Conservation (phyloP, 441 rosid species). For the Flueggea neowawraea region DNA sequence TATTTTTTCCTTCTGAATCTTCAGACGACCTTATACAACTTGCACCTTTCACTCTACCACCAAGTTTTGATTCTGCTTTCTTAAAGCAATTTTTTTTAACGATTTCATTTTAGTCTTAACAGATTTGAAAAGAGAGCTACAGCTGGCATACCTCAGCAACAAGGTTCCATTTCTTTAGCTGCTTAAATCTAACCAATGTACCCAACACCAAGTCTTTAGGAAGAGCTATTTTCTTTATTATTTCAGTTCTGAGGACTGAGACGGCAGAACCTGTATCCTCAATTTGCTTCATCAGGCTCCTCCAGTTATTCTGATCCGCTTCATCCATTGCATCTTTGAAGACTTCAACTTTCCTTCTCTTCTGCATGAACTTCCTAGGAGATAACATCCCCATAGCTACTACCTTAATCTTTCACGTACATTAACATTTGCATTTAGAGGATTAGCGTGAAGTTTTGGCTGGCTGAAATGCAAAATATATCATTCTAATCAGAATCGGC, state of each 20-base stretch:
- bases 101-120: no score
- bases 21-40: not conserved
- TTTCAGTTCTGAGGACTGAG: constrained; percentile 52
- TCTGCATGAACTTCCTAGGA: constrained; percentile 76
- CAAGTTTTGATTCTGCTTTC: no score
- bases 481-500: not conserved
- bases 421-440: constrained; percentile 18
- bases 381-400: constrained; percentile 76
- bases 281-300: constrained; percentile 77
- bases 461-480: constrained; percentile 21
- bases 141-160: constrained; percentile 66
- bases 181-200: constrained; percentile 88
- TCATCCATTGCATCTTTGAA: constrained; percentile 77
- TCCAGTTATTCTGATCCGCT: constrained; percentile 78
- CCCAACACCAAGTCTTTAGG: constrained; percentile 77
- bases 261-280: constrained; percentile 69
- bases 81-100: no score
- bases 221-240: constrained; percentile 42
- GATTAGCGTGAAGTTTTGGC: constrained; percentile 13
- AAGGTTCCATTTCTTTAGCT: constrained; percentile 83
- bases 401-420: constrained; percentile 32
- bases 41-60: not conserved
- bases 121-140: not conserved
- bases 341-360: constrained; percentile 63
- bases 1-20: not conserved